Evolutionary conservation across 495 filamentous ascomycete genomes (phyloP), one percentile per base, ranked within the genome.

Genomic region (Daldinia loculata): DNA sequence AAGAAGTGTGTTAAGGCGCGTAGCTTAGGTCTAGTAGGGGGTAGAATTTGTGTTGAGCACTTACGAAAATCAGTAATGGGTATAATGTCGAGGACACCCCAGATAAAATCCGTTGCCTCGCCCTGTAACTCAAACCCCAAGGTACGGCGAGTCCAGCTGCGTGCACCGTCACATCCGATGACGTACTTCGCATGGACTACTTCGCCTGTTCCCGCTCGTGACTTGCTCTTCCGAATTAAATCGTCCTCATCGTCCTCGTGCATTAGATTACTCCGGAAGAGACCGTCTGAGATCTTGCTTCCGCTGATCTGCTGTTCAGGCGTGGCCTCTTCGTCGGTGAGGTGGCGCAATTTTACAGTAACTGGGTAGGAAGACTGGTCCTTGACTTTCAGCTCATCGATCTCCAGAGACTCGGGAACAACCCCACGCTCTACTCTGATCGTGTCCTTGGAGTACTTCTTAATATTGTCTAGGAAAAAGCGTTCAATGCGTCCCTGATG

Each of bases 111-210:
- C 0, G 87, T 87, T 24, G 86, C 84, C 61, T 92, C 89, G 36
- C 90, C 89, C 56, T 87, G 81, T 62, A 92, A 77, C 55, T 85
- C 79, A 27, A 89, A 84, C 0, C 86, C 88, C 63, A 92, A 81
- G 50, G 87, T 83, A 56, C 82, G 82, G 12, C 90, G 80, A 8
- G 88, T 86, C 80, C 85, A 87, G 26, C 86, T 88, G 57, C 87
- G 89, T 4, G 90, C 90, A 1, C 90, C 90, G 74, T 93, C 91
- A 43, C 87, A 89, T 5, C 90, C 91, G 5, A 92, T 83, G 64
- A 93, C 79, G 72, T 91, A 92, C 72, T 89, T 91, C 8, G 89
- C 84, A 24, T 78, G 82, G 4, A 92, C 80, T 1, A 36, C 22
- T 36, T 80, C 80, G 11, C 65, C 72, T 66, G 67, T 89, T 43